Evolutionary conservation across 163 green algal species (phyloP), one percentile per base, ranked within the genome.

Genomic region (Trebouxiophyceae sp.): DNA sequence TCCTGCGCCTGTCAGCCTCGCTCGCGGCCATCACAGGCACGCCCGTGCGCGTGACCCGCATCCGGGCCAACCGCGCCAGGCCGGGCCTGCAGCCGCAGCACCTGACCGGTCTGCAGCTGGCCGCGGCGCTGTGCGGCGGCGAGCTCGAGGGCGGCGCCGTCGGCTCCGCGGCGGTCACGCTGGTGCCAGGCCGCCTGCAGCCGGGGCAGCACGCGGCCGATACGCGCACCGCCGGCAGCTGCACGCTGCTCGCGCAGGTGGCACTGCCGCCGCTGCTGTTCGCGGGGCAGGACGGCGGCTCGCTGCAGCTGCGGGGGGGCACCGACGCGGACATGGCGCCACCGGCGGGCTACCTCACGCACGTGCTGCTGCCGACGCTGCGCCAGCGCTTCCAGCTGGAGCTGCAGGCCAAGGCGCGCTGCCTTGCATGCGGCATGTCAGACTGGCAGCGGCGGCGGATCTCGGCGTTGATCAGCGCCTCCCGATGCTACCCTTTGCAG

Each of bases 291-390:
- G n/a, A n/a, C n/a, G n/a, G n/a, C n/a, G 75, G 68, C 2, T 33
- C 31, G 24, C 57, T 89, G 45, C 65, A 78, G 34, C 79, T 96
- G 34, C 65, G 61, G 0, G 89, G 89, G 1, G 89, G 89, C 57
- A 96, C 89, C 1, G 88, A 96, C 65, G 88, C 85, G 0, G 44
- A 77, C 29, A 81, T 91, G 69, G 89, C 89, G 0, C 89, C 89
- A 0, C 85, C 88, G 1, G 72, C 80, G 0, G 77, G 65, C 61
- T 95, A 96, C 74, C 57, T 89, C 33, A 66, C 81, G 55, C 75
- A 91, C 20, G 83, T 93, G 29, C 75, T 96, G 62, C 69, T 81
- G 56, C 89, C 89, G 7, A 73, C 71, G n/a, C 79, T 95, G 46
- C 57, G 57, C 3, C 54, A 57, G 22, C 68, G 76, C 24, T 73